Evolutionary conservation across 805 yeast species (phyloP), one percentile per base, ranked within the genome.

Genomic region (Teunomyces atbi): DNA sequence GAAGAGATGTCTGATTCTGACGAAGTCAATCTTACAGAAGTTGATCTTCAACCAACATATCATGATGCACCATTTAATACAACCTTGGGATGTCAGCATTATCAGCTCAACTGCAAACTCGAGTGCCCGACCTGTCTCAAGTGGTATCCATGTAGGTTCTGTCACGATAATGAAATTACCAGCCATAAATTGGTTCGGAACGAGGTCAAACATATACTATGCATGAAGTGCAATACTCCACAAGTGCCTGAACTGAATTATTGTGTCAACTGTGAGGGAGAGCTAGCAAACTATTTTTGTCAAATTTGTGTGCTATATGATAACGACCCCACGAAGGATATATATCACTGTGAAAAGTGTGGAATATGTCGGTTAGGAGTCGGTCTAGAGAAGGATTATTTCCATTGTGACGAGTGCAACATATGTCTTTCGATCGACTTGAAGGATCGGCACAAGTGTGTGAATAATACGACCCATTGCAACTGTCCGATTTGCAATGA

Each of bases 401-500:
- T 89, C 70, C 98, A 91, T 62, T 91, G 98, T 67, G 81, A 85
- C 55, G 83, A 83, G 16, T 91, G 98, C 66, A 87, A 89, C 57
- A 91, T 90, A 5, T 91, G 98, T 63, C 76, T 91, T 54, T 82
- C 92, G 35, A 83, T 91, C 41, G 89, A 84, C 52, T 73, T 91
- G 47, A 81, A 79, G 52, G 81, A 84, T 51, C 80, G 82, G 48
- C 97, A 92, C 68, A 79, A 77, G 52, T 92, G 97, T 66, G 83
- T 90, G 42, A 89, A 86, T 57, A 82, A 89, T 54, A 82, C 96
- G 5, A 90, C 96, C 0, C 94, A 86, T 62, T 86, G 96, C 40
- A 83, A 90, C 61, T 91, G 97, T 64, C 96, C 97, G 1, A 89
- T 91, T 30, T 91, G 97, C 66, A 88, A 86, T 47, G 97, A 90